phyloP scores from a whole-genome alignment of 2,329 filamentous ascomycete genomes.

The Dryadomyces sulphureus region DNA sequence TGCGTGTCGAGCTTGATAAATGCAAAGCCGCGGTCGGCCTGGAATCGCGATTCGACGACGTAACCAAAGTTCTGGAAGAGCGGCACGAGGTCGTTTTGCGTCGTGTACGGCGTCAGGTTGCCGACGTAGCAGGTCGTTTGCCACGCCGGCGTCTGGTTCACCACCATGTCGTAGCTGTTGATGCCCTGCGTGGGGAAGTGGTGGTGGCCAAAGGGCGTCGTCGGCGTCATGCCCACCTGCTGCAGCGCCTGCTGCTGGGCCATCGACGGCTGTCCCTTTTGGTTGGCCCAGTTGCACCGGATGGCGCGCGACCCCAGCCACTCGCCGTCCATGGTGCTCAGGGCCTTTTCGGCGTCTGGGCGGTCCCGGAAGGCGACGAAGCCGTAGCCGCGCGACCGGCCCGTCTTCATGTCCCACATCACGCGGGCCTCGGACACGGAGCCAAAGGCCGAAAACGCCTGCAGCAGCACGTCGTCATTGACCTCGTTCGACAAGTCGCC shows the following conservation, averaged over 20 bases:
- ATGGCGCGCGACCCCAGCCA: slow-evolving; percentile 97
- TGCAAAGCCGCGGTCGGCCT: slow-evolving; percentile 92
- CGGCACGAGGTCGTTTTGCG: slow-evolving; percentile 90
- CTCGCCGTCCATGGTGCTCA: slow-evolving; percentile 97
- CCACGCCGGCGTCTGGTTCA: slow-evolving; percentile 89
- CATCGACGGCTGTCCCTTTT: slow-evolving; percentile 98
- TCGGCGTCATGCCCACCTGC: slow-evolving; percentile 95
- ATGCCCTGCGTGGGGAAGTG: slow-evolving; percentile 96
- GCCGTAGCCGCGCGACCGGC: slow-evolving; percentile 89
- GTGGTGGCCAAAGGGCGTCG: slow-evolving; percentile 89
- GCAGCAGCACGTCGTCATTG: slow-evolving; percentile 85
- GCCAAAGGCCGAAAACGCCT: slow-evolving; percentile 93
- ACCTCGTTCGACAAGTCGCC: slow-evolving; percentile 97
- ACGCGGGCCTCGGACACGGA: slow-evolving; percentile 94
- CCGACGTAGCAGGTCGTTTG: slow-evolving; percentile 98
- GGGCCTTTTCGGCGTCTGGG: slow-evolving; percentile 81
- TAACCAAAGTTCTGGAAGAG: slow-evolving; percentile 98
- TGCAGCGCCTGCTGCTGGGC: slow-evolving; percentile 95
- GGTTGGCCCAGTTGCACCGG: slow-evolving; percentile 99
- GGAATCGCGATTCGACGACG: slow-evolving; percentile 93
- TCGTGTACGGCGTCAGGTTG: slow-evolving; percentile 90
- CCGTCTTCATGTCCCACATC: slow-evolving; percentile 99
- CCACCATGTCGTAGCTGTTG: slow-evolving; percentile 94
- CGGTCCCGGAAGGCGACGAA: slow-evolving; percentile 97
- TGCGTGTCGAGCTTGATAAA: slow-evolving; percentile 99